Evolutionary conservation across 106 monocot genomes (phyloP), one percentile per base, ranked within the genome.

Genomic region (Amphibolis antarctica): DNA sequence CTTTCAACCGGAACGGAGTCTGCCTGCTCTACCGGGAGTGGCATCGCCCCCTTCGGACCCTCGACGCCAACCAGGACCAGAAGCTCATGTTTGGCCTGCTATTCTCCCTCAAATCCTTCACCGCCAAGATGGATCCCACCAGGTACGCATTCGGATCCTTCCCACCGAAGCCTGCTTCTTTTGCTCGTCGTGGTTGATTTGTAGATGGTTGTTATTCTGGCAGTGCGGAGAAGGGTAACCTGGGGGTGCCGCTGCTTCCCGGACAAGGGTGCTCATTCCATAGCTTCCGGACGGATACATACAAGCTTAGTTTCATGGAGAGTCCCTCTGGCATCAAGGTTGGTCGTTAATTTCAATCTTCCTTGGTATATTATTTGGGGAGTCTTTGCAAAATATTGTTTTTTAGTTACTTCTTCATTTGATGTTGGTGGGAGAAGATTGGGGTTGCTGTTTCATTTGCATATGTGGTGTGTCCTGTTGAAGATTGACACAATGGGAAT

Each of bases 21-120:
- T 98, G 96, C 75, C 78, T 90, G 10, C 75, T 90, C 9, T 85
- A 98, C 68, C 77, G 86, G 45, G 90, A 98, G 69, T 98, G 96
- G 90, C 79, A 90, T 66, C 90, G 96, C 26, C 90, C 90, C 51
- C 75, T 98, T 13, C 84, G 74, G 52, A 98, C 96, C 64, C 76
- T 98, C 36, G 85, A 98, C 66, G 55, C 71, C 58, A 56, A 78
- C 28, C 87, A 98, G 79, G 96, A 98, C 65, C 96, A 98, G 52
- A 98, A 98, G 72, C 90, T 98, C 74, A 98, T 98, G 96, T 98
- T 98, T 66, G 96, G 96, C 17, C 78, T 98, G 67, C 96, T 98
- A 68, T 98, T 90, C 85, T 98, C 96, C 46, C 87, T 98, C 54
- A 84, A 85, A n/a, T 90, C 96, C 62, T 98, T 98, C 80, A 98